phyloP scores from a whole-genome alignment of 371 early-diverging fungal genomes.

The Rhizopus delemar region DNA sequence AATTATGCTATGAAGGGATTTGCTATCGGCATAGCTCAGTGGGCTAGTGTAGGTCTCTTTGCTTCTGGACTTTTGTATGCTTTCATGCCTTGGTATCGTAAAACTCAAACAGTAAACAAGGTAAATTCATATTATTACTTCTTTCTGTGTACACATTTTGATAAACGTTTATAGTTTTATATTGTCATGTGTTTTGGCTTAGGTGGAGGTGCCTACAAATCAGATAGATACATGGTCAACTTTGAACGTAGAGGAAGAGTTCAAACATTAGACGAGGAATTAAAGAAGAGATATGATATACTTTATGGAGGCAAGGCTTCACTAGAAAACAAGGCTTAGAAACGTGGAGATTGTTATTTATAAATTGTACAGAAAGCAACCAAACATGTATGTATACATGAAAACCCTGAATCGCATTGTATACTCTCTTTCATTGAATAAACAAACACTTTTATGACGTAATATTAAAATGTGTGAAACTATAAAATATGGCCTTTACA shows the following conservation, averaged over 20 bases:
- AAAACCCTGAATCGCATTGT: too few relatives aligned
- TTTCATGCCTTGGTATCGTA: conserved; percentile 51
- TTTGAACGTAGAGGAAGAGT: conserved; percentile 57
- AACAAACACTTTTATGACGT: too few relatives aligned
- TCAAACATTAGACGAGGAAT: conserved; percentile 42
- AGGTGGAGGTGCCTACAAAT: conserved; percentile 54
- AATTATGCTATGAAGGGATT: conserved; percentile 57
- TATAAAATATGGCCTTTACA: neutral
- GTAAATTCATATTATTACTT: conserved; percentile 21
- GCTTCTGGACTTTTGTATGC: conserved; percentile 46
- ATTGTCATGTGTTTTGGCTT: conserved; percentile 55
- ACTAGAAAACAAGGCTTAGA: neutral
- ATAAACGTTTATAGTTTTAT: conserved; percentile 41
- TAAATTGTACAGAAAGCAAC: too few relatives aligned
- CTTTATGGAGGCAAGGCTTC: conserved; percentile 39
- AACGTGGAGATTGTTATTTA: neutral
- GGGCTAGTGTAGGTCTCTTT: conserved; percentile 53
- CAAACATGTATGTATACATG: too few relatives aligned
- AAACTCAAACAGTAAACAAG: conserved; percentile 52
- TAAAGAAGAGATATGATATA: conserved; percentile 45
- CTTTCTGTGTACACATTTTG: neutral
- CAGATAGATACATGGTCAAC: conserved; percentile 56
- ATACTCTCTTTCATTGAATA: too few relatives aligned
- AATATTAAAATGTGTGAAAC: too few relatives aligned
- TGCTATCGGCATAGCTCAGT: conserved; percentile 48